Base-by-base conservation (phyloP, 345 rosid species). In the Stellera chamaejasme region DNA sequence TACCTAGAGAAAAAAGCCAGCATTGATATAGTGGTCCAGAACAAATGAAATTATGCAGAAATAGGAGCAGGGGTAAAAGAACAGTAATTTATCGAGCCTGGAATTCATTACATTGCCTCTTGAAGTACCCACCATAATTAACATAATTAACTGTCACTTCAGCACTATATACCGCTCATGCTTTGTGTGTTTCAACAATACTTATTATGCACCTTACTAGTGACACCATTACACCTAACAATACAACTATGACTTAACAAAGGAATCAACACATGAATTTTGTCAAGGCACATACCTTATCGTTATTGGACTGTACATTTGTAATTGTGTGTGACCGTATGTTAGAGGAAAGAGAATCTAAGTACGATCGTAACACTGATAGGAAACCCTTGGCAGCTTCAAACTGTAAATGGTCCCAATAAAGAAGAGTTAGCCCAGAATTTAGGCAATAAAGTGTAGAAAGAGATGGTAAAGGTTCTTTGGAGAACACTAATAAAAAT, bases 281-380 rank as follows among this genome's bases (percentile, higher is more conserved):
- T 14, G 43, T 10, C 52, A 32, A 58, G 44, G 62, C 42, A 54
- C 79, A 19, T 58, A 91, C 98, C 98, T 92, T 92, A 59, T 88
- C 98, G 19, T 88, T 87, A 64, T 92, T 92, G 58, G 96, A 92
- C 63, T 92, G 98, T 49, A 92, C 98, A 70, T 92, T 88, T 65
- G 98, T 92, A 53, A 92, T 92, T 44, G 98, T 92, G 60, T 92
- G 95, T 1, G 98, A 92, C 2, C 93, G 95, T 45, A 92, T 72
- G 75, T 86, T 92, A 53, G 88, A 78, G 75, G 93, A 88, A 63
- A 92, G 98, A 43, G 88, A 79, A 75, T 86, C 90, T 67, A 88
- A 44, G 72, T 92, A 92, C 5, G 70, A 65, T 77, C 90, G 84
- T 70, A 88, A 60, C 59, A 82, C 90, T 60, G 46, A 12, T 25